Percentiles rank a stretch among this genome's conserved stretches.
Evolutionary conservation across 2,329 filamentous ascomycete genomes (phyloP).

Genomic region (Sporothrix brasiliensis): DNA sequence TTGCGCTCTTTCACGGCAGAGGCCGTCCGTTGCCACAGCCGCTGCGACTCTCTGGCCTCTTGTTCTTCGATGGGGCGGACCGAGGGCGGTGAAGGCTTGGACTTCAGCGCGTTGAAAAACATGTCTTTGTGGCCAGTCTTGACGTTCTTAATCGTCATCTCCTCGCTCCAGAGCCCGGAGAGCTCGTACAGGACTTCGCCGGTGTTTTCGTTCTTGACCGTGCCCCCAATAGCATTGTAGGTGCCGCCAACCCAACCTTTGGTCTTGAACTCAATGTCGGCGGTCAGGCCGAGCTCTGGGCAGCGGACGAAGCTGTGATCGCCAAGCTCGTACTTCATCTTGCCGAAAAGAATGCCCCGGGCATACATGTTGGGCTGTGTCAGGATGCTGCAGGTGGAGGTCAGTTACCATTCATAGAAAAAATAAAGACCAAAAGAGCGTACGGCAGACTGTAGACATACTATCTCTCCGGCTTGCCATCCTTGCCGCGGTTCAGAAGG

Average conservation of each 20-base stretch:
- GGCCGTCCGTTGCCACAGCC: constrained; percentile 79
- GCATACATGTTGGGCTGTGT: constrained; percentile 99
- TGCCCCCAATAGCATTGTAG: constrained; percentile 93
- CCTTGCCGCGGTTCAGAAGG: constrained; percentile 75
- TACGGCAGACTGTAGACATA: constrained; percentile 51
- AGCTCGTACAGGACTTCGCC: constrained; percentile 89
- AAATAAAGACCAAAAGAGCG: not conserved
- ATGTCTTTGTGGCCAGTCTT: constrained; percentile 86
- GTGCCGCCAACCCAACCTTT: constrained; percentile 96
- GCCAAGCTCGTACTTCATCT: constrained; percentile 99
- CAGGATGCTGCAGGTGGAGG: constrained; percentile 63
- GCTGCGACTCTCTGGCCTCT: constrained; percentile 85
- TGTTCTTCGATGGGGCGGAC: constrained; percentile 83
- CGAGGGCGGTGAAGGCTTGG: constrained; percentile 73
- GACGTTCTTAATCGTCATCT: constrained; percentile 89
- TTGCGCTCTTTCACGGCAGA: constrained; percentile 81
- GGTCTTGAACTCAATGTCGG: constrained; percentile 97
- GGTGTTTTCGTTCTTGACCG: constrained; percentile 83
- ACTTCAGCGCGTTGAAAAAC: constrained; percentile 81
- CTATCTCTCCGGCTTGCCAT: constrained; percentile 79
- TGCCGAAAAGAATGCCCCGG: constrained; percentile 92
- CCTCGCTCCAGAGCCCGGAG: constrained; percentile 88
- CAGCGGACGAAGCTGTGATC: constrained; percentile 93
- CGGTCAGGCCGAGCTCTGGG: constrained; percentile 80
- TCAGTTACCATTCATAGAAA: too few relatives aligned